Evolutionary conservation across 1,139 yeast genomes (phyloP).

Genomic region (Kazachstania sp.): DNA sequence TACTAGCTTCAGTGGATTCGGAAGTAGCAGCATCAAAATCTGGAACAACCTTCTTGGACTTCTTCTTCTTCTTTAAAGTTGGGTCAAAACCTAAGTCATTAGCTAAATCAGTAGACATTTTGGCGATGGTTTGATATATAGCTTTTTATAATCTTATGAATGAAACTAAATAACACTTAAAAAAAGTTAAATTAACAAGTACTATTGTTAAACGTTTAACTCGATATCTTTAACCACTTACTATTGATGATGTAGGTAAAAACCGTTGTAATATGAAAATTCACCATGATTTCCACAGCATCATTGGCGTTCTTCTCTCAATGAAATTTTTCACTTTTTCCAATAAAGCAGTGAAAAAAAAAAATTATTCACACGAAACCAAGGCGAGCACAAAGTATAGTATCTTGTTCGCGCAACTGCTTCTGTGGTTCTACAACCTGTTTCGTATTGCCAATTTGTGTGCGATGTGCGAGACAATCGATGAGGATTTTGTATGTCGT

Average conservation of each 20-base stretch:
- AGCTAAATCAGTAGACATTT: slow-evolving; percentile 31
- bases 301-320: background rate
- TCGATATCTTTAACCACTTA: background rate
- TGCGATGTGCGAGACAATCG: background rate
- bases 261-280: background rate
- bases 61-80: slow-evolving; percentile 79
- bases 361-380: background rate
- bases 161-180: background rate
- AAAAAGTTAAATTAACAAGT: background rate
- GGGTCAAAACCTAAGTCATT: slow-evolving; percentile 70
- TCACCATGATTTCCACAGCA: background rate
- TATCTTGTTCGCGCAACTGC: no score
- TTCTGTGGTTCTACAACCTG: no score
- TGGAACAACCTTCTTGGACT: slow-evolving; percentile 38
- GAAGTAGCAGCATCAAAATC: slow-evolving; percentile 27
- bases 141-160: background rate
- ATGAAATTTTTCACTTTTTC: background rate
- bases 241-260: background rate
- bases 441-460: background rate
- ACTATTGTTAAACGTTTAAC: background rate
- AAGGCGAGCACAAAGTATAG: background rate
- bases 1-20: slow-evolving; percentile 19
- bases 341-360: background rate
- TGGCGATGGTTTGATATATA: background rate
- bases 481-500: background rate